Evolutionary conservation across 495 filamentous ascomycete species (phyloP).

Genomic region (Penicillium fimorum): DNA sequence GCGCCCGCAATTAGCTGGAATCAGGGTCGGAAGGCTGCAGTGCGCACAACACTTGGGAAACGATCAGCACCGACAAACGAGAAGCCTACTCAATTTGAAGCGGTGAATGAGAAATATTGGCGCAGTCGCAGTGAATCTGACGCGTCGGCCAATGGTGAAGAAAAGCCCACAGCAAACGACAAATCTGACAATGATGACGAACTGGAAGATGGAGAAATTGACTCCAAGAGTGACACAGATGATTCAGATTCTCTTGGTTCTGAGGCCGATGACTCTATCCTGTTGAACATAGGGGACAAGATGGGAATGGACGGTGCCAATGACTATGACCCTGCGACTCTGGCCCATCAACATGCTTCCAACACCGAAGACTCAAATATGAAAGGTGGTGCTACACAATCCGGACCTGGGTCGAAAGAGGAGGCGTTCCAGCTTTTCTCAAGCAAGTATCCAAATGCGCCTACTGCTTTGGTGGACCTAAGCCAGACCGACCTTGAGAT

Average conservation of each 20-base stretch:
- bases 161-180: neutral
- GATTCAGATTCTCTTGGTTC: slow-evolving; percentile 38
- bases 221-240: slow-evolving; percentile 36
- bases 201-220: slow-evolving; percentile 28
- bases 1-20: slow-evolving; percentile 44
- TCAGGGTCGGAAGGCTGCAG: slow-evolving; percentile 34
- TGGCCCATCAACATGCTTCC: slow-evolving; percentile 5
- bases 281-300: slow-evolving; percentile 42
- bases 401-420: slow-evolving; percentile 32
- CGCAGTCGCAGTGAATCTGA: slow-evolving; percentile 39
- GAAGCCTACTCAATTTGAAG: slow-evolving; percentile 31
- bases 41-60: slow-evolving; percentile 37
- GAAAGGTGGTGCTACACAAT: neutral
- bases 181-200: slow-evolving; percentile 6
- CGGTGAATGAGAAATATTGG: slow-evolving; percentile 43
- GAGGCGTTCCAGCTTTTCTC: slow-evolving; percentile 36
- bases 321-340: slow-evolving; percentile 29
- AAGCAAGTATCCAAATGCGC: slow-evolving; percentile 37
- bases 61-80: slow-evolving; percentile 14
- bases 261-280: slow-evolving; percentile 43
- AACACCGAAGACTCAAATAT: slow-evolving; percentile 8
- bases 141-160: slow-evolving; percentile 20
- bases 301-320: slow-evolving; percentile 17
- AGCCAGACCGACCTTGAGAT: slow-evolving; percentile 40
- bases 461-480: slow-evolving; percentile 43